Conservation (phyloP, 805 yeast genomes). For the Schwanniomyces occidentalis region DNA sequence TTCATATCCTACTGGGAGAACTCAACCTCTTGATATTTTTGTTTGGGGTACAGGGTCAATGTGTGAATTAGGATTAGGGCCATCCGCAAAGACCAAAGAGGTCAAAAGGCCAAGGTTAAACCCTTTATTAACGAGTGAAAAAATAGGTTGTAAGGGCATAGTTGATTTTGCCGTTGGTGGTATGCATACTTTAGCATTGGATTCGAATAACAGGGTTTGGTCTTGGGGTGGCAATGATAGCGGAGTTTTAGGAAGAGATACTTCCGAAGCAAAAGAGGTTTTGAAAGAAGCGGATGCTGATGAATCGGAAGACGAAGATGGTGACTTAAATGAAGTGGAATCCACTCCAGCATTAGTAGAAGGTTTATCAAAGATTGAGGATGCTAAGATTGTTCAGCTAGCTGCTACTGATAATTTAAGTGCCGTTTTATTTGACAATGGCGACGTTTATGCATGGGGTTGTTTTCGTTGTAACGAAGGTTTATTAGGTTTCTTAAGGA, state of each 20-base stretch:
- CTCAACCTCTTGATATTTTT: slow-evolving; percentile 67
- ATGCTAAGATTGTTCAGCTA: slow-evolving; percentile 64
- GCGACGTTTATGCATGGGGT: slow-evolving; percentile 97
- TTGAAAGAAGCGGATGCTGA: slow-evolving; percentile 65
- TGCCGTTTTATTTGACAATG: slow-evolving; percentile 73
- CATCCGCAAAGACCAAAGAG: slow-evolving; percentile 85
- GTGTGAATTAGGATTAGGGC: slow-evolving; percentile 98
- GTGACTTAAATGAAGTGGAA: slow-evolving; percentile 84
- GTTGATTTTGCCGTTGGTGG: slow-evolving; percentile 95
- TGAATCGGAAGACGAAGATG: slow-evolving; percentile 63
- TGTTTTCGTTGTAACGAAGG: slow-evolving; percentile 95
- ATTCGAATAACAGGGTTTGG: slow-evolving; percentile 78
- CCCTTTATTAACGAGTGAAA: slow-evolving; percentile 62
- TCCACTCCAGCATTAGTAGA: slow-evolving; percentile 85
- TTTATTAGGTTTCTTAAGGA: slow-evolving; percentile 72
- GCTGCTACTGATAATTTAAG: slow-evolving; percentile 93
- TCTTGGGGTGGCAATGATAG: slow-evolving; percentile 98
- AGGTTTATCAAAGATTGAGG: slow-evolving; percentile 48
- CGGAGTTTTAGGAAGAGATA: slow-evolving; percentile 86
- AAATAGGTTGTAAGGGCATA: slow-evolving; percentile 53
- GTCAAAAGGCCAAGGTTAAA: slow-evolving; percentile 95
- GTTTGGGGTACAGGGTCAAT: slow-evolving; percentile 97
- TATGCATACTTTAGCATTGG: slow-evolving; percentile 87
- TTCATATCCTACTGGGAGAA: slow-evolving; percentile 34
- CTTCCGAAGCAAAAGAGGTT: slow-evolving; percentile 59